Base-by-base conservation (phyloP, 1,284 basidiomycete species). In the Cutaneotrichosporon spelunceum region DNA sequence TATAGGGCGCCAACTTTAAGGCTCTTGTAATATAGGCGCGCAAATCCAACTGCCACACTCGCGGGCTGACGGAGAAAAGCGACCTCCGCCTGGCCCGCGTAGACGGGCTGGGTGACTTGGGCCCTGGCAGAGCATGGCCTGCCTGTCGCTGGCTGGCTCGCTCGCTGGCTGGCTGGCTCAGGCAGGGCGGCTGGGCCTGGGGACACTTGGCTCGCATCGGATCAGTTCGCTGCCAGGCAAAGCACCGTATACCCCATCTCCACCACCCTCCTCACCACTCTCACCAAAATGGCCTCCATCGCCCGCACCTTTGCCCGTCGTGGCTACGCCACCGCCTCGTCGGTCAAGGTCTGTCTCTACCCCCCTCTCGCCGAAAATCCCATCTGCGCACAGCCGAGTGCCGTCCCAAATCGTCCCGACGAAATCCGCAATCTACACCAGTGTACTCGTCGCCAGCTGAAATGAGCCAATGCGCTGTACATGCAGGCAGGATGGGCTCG, bases 291-390 rank as follows among this genome's bases (percentile, higher is more conserved):
- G 77, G 73, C 76, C 64, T 75, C 73, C 64, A 72, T 68, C 57
- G 65, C 75, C 61, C 67, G 78, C 64, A 69, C 68, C 30, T 60
- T 74, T 65, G 65, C 75, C 65, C 66, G 69, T 58, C 72, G 78
- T 67, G 77, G 78, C 55, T 78, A 79, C 69, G 78, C 78, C 57
- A 72, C 76, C 62, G 63, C 72, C 45, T 48, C 70, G 36, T 54
- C 69, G 59, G 70, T 78, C 70, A 79, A 79, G 75, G 77, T 79
- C 64, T 57, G 76, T 70, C 26, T 57, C 39, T 29, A 19, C 23
- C 19, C 14, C 33, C 21, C 11, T 13, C 21, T 11, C 21, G n/a
- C 29, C 26, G 39, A 42, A 42, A 42, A 42, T 49, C 50, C 34
- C 33, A 39, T 53, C 52, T 26, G 44, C 58, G 58, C 58, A 24